Evolutionary conservation across 2,329 filamentous ascomycete species (phyloP).

Genomic region (Talaromyces sp.): DNA sequence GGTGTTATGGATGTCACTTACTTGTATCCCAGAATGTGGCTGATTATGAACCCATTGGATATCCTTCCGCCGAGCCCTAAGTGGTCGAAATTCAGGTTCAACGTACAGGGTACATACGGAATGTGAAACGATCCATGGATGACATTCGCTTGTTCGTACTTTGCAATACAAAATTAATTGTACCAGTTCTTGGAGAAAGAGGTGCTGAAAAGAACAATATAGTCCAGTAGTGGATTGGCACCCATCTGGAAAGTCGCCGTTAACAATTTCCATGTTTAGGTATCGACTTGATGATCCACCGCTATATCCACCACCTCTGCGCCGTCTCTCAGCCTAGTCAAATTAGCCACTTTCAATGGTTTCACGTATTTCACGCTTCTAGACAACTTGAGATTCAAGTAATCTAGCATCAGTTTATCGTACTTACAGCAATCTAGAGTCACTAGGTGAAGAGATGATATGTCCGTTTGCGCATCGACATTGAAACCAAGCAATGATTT

Average conservation of each 20-base stretch:
- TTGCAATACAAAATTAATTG: background rate
- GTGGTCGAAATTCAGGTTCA: background rate
- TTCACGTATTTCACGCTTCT: background rate
- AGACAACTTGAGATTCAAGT: background rate
- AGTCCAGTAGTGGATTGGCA: background rate
- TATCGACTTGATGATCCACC: background rate
- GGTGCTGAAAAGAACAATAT: background rate
- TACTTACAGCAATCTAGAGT: background rate
- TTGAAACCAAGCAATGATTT: background rate
- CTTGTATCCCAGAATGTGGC: constrained; percentile 13
- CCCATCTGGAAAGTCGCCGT: background rate
- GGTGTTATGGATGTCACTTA: background rate
- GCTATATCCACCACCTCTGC: background rate
- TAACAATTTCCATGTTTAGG: background rate
- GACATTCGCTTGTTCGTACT: background rate
- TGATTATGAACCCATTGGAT: constrained; percentile 1
- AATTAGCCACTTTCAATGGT: background rate
- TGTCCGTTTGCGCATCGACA: background rate
- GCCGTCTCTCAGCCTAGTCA: background rate
- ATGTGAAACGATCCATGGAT: background rate
- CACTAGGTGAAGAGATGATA: background rate
- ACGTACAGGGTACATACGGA: background rate
- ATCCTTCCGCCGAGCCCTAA: background rate
- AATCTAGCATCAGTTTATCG: background rate
- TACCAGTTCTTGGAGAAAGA: background rate